These are phyloP conservation scores for Kitagawia praeruptora DNA, from an alignment of 129 eudicot species.

Conservation along the genomic window DNA sequence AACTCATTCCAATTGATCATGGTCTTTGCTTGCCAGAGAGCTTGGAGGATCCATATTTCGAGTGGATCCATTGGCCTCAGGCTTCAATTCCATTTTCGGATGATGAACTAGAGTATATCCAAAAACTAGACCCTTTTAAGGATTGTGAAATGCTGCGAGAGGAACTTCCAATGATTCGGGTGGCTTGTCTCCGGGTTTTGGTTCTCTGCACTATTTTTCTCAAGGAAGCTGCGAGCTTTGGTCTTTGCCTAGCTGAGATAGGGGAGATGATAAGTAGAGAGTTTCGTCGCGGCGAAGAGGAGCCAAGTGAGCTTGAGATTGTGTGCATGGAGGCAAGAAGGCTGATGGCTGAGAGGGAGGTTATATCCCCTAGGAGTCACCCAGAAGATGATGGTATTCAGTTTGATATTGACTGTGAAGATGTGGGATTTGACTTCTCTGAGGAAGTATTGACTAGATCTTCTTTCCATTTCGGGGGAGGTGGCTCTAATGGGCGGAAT, in stretches of 20 bases:
- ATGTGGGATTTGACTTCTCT: slow-evolving; percentile 28
- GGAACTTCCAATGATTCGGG: slow-evolving; percentile 91
- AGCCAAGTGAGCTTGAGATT: slow-evolving; percentile 87
- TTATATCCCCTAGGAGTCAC: slow-evolving; percentile 38
- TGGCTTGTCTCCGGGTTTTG: slow-evolving; percentile 81
- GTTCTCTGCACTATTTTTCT: slow-evolving; percentile 79
- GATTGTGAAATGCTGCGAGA: slow-evolving; percentile 60
- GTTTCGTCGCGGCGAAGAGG: slow-evolving; percentile 84
- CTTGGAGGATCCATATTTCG: slow-evolving; percentile 90
- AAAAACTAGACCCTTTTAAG: slow-evolving; percentile 52
- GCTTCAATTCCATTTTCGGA: slow-evolving; percentile 94
- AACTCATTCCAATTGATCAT: slow-evolving; percentile 86
- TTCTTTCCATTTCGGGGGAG: slow-evolving; percentile 36
- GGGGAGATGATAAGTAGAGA: slow-evolving; percentile 98
- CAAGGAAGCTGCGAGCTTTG: slow-evolving; percentile 66
- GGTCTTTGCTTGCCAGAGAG: slow-evolving; percentile 93
- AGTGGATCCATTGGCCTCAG: slow-evolving; percentile 99
- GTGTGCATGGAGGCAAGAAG: slow-evolving; percentile 76
- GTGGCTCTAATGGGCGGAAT: slow-evolving; percentile 26
- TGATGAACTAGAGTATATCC: slow-evolving; percentile 82
- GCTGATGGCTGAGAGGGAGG: slow-evolving; percentile 47
- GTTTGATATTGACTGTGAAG: slow-evolving; percentile 70
- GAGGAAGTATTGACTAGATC: slow-evolving; percentile 27
- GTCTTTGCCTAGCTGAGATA: slow-evolving; percentile 79
- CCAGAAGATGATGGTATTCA: slow-evolving; percentile 45